Base-by-base conservation (phyloP, 192 early-diverging fungal genomes). In the Podila epicladia region DNA sequence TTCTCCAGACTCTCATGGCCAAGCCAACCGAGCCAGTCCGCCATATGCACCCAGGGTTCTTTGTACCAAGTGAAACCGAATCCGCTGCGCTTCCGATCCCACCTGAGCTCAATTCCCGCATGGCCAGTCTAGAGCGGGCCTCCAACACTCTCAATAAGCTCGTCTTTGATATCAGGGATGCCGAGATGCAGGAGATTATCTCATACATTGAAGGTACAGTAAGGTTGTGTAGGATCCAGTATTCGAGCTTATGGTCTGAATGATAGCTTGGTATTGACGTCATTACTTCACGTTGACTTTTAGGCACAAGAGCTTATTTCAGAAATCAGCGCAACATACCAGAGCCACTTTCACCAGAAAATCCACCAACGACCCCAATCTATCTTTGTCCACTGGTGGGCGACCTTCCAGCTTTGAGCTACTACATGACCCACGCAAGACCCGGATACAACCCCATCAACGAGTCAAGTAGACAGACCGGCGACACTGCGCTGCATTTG, bases 131-230 rank as follows among this genome's bases (percentile, higher is more conserved):
- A 3, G 66, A 73, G 33, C 51, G 77, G 11, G 77, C 77, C 0
- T 72, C 77, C 1, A 73, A 69, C 35, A 26, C 55, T 15, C 77
- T 80, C 20, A 80, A 80, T 62, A 68, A 26, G 58, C 69, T 80
- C 66, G 77, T 80, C 26, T 80, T 73, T 73, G 77, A 80, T 61
- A 80, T 80, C 33, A 61, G 68, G 45, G 77, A 80, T 37, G 66
- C 71, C 11, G 49, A 69, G 66, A 73, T 80, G 77, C 55, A 62
- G 45, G 77, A 80, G 24, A 63, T 45, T 33, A 71, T 73, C 7
- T 49, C 48, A 6, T 80, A 69, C 28, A 80, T 80, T 26, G 58
- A 72, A 20, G 37, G 75, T 72, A 78, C 9, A 37, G 7, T 9
- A 26, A 69, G 58, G 1, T 38, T 32, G n/a, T 11, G 11, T 20